These are phyloP conservation scores for Nicotiana noctiflora DNA, from an alignment of 257 asterid species.

Conservation along the genomic window DNA sequence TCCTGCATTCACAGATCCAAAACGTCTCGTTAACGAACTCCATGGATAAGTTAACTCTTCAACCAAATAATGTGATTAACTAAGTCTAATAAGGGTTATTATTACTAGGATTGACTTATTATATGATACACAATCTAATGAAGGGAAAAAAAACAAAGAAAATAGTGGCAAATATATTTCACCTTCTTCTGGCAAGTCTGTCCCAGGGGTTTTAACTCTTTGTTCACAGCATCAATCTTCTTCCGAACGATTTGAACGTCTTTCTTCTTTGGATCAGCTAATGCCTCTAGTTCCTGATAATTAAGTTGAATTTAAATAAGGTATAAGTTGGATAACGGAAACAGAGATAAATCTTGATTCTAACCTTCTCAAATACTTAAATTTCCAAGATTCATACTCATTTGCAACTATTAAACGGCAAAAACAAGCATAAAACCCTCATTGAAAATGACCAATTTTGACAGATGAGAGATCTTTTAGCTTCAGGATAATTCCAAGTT, in stretches of 20 bases:
- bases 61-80: not conserved
- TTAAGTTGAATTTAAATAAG: not conserved
- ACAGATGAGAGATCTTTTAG: not conserved
- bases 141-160: not conserved
- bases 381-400: not conserved
- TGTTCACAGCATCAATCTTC: slow-evolving; percentile 37
- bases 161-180: not conserved
- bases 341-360: not conserved
- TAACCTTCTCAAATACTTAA: not conserved
- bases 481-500: not conserved
- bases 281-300: slow-evolving; percentile 43
- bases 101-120: not conserved
- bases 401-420: not conserved
- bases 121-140: not conserved
- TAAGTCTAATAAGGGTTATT: not conserved
- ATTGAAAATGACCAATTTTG: not conserved
- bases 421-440: not conserved
- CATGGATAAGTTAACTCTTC: not conserved
- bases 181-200: slow-evolving; percentile 51
- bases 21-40: not conserved
- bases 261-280: slow-evolving; percentile 55
- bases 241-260: slow-evolving; percentile 48
- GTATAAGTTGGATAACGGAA: not conserved
- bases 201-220: slow-evolving; percentile 50
- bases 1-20: slow-evolving; percentile 27